Evolutionary conservation across 306 rosid genomes (phyloP).

Genomic region (Castanea mollissima): DNA sequence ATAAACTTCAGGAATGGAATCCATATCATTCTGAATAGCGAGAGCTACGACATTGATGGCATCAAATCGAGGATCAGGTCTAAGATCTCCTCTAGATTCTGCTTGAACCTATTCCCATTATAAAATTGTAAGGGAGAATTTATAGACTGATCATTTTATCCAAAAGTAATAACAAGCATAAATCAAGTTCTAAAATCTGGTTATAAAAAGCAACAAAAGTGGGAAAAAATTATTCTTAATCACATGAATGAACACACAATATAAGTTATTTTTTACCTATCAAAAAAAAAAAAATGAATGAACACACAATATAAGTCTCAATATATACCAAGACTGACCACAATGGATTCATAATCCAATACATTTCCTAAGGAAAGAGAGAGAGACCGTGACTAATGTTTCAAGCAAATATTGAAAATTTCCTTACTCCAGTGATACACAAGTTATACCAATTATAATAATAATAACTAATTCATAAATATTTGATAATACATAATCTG

Average conservation of each 20-base stretch:
- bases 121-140: not conserved
- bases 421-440: too few species aligned
- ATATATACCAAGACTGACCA: too few species aligned
- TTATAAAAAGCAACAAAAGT: not conserved
- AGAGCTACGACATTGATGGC: conserved; percentile 52
- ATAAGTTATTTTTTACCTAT: too few species aligned
- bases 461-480: too few species aligned
- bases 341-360: too few species aligned
- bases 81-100: conserved; percentile 83
- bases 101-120: conserved; percentile 66
- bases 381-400: too few species aligned
- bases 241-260: not conserved
- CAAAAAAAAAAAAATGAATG: too few species aligned
- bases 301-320: too few species aligned
- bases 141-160: not conserved
- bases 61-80: conserved; percentile 85
- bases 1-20: conserved; percentile 31
- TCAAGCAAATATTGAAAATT: too few species aligned
- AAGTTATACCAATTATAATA: too few species aligned
- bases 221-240: not conserved
- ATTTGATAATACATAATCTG: not conserved
- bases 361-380: too few species aligned
- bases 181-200: not conserved
- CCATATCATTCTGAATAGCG: not conserved
- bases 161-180: not conserved